Percentiles rank a stretch among this genome's conserved stretches.
These are phyloP conservation scores for Cryptosporidium sp. DNA, from an alignment of 169 alveolate species.

Conservation along the genomic window DNA sequence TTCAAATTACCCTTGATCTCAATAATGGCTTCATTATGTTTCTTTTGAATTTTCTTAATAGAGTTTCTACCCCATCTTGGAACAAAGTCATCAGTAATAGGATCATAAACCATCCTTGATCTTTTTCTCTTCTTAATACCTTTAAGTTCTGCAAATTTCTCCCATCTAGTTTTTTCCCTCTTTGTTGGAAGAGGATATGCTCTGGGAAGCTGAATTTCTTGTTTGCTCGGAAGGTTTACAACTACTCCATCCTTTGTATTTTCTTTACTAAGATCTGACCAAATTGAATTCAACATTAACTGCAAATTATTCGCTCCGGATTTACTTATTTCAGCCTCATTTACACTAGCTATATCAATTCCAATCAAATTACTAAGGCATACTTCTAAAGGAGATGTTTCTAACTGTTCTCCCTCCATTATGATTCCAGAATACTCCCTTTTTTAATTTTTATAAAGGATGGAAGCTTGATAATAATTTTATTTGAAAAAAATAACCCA, in stretches of 20 bases:
- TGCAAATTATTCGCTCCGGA: slow-evolving; percentile 58
- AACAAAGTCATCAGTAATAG: slow-evolving; percentile 83
- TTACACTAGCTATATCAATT: slow-evolving; percentile 13
- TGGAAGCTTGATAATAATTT: background rate
- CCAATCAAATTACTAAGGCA: slow-evolving; percentile 60
- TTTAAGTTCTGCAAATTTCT: slow-evolving; percentile 83
- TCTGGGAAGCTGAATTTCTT: slow-evolving; percentile 56
- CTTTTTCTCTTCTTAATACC: slow-evolving; percentile 84
- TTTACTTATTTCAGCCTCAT: slow-evolving; percentile 29
- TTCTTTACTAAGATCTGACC: slow-evolving; percentile 40
- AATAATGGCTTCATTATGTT: slow-evolving; percentile 81
- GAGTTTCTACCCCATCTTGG: slow-evolving; percentile 87
- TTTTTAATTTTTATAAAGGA: background rate
- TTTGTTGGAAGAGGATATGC: slow-evolving; percentile 62
- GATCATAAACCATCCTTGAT: slow-evolving; percentile 85
- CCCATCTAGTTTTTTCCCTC: slow-evolving; percentile 85
- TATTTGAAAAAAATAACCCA: background rate
- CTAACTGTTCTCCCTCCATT: slow-evolving; percentile 12
- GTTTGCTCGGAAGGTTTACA: slow-evolving; percentile 42
- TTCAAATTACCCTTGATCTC: slow-evolving; percentile 81
- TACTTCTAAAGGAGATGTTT: slow-evolving; percentile 37
- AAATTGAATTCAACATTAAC: slow-evolving; percentile 20
- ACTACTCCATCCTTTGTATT: slow-evolving; percentile 58
- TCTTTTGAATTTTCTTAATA: slow-evolving; percentile 80
- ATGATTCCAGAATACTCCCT: background rate